A percentile compares a stretch with the other conserved stretches of the same genome.
Evolutionary conservation across 1,139 yeast genomes (phyloP).

Genomic region (Yamadazyma atlantica): DNA sequence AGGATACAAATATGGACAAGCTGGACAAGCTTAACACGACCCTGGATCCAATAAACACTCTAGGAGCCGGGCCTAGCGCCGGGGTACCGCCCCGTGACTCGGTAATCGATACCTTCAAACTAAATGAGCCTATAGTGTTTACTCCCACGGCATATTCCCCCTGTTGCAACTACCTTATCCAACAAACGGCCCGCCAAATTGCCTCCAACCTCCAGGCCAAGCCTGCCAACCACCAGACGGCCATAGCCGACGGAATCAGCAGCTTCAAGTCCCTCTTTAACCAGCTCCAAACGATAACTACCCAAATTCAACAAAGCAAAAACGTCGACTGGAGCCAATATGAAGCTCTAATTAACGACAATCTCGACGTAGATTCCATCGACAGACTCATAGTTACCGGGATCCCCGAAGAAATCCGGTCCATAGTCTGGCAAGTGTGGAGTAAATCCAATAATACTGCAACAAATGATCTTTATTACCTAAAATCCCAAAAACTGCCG

Average conservation of each 20-base stretch:
- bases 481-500: constrained; percentile 34
- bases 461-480: constrained; percentile 64
- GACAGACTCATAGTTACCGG: constrained; percentile 74
- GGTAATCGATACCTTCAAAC: constrained; percentile 28
- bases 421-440: constrained; percentile 89
- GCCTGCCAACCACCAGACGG: constrained; percentile 39
- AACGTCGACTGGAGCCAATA: constrained; percentile 82
- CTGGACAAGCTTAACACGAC: too few species aligned
- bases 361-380: constrained; percentile 46
- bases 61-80: background rate
- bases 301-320: constrained; percentile 28
- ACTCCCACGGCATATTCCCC: constrained; percentile 14
- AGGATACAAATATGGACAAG: too few species aligned
- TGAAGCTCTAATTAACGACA: constrained; percentile 38
- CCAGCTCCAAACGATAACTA: constrained; percentile 51
- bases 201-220: constrained; percentile 30
- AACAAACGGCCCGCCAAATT: constrained; percentile 34
- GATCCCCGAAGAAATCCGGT: constrained; percentile 81
- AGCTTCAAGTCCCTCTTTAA: constrained; percentile 42
- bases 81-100: constrained; percentile 27
- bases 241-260: constrained; percentile 57
- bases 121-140: constrained; percentile 23
- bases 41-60: too few species aligned
- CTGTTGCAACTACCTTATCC: constrained; percentile 29
- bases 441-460: constrained; percentile 74